Evolutionary conservation across 305 asterid genomes (phyloP).

Genomic region (Fraxinus sp.): DNA sequence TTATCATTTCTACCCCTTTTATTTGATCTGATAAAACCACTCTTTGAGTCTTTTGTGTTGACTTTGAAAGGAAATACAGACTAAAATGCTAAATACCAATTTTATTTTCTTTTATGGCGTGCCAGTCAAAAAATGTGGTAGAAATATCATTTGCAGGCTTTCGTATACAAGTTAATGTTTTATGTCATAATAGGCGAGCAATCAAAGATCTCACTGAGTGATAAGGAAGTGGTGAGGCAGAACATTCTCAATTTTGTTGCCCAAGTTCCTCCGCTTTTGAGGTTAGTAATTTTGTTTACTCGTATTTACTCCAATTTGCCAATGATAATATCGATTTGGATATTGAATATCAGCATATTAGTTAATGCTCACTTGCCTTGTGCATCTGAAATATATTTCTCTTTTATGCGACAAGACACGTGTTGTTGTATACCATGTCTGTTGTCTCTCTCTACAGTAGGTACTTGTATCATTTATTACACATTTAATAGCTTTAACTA

Average conservation of each 20-base stretch:
- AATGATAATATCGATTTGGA: not conserved
- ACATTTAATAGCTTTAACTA: slow-evolving; percentile 7
- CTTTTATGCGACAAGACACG: not conserved
- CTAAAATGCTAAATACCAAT: not conserved
- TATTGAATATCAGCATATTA: not conserved
- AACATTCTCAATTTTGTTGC: slow-evolving; percentile 68
- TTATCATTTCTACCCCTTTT: not conserved
- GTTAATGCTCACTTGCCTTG: not conserved
- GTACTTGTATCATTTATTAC: slow-evolving; percentile 16
- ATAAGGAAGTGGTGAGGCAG: slow-evolving; percentile 92
- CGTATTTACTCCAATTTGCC: not conserved
- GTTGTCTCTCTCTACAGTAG: not conserved
- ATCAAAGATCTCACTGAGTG: slow-evolving; percentile 72
- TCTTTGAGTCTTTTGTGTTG: not conserved
- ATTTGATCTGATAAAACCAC: not conserved
- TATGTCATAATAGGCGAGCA: slow-evolving; percentile 55
- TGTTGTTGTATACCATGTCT: not conserved
- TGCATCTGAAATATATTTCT: not conserved
- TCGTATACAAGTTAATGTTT: not conserved
- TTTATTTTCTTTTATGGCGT: not conserved
- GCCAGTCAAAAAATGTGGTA: not conserved
- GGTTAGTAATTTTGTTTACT: slow-evolving; percentile 40
- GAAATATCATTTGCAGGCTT: not conserved
- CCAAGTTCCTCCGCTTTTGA: slow-evolving; percentile 83
- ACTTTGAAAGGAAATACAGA: not conserved